Conservation (phyloP, 2,329 filamentous ascomycete genomes). For the Colletotrichum phormii region DNA sequence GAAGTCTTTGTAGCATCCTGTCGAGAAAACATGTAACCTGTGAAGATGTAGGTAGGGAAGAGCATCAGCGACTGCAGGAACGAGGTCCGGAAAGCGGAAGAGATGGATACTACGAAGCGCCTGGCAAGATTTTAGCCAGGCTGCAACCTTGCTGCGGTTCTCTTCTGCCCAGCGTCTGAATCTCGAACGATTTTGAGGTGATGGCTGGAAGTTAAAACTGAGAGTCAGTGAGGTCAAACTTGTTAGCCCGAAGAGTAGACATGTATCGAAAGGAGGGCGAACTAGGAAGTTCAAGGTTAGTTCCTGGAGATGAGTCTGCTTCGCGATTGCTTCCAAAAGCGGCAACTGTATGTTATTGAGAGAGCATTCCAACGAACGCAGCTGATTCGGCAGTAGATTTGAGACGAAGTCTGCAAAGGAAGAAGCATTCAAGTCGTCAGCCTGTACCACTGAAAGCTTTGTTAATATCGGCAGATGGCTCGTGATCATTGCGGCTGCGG, state of each 20-base stretch:
- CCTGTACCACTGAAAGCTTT: not conserved
- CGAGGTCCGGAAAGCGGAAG: slow-evolving; percentile 8
- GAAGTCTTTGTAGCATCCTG: not conserved
- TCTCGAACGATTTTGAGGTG: too few relatives aligned
- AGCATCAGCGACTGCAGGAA: slow-evolving; percentile 17
- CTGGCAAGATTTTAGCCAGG: not conserved
- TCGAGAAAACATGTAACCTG: not conserved
- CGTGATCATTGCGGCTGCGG: not conserved
- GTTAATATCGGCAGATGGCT: not conserved
- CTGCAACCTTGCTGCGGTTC: not conserved
- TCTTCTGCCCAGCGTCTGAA: not conserved
- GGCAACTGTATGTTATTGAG: not conserved
- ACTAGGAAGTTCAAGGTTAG: not conserved
- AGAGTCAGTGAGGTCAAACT: slow-evolving; percentile 9
- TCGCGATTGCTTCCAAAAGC: not conserved
- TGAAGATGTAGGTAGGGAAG: slow-evolving; percentile 5
- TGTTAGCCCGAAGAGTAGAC: not conserved
- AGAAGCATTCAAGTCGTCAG: not conserved
- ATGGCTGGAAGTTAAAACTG: not conserved
- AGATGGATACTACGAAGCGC: slow-evolving; percentile 8
- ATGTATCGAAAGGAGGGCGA: not conserved
- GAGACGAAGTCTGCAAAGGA: slow-evolving; percentile 2
- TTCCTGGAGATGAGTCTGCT: not conserved
- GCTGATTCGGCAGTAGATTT: not conserved
- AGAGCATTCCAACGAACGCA: not conserved